phyloP scores from a whole-genome alignment of 176 grass and related monocot genomes.

The Alopecurus myosuroides region DNA sequence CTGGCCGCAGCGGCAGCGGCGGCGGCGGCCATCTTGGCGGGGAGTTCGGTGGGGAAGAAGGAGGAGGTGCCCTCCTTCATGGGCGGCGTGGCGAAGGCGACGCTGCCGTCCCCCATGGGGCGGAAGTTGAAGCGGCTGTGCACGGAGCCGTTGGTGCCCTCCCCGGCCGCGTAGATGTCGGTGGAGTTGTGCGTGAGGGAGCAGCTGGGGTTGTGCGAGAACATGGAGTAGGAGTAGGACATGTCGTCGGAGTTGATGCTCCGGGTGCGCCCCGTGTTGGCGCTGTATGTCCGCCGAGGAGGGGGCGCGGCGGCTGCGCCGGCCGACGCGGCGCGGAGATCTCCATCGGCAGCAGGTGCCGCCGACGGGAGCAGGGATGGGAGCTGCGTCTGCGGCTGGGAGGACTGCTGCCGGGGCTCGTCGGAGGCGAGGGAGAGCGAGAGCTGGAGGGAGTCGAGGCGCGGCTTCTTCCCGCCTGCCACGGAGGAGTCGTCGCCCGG shows the following conservation, averaged over 20 bases:
- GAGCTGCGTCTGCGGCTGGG: neutral
- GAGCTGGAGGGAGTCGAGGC: constrained; percentile 66
- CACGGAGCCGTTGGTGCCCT: constrained; percentile 96
- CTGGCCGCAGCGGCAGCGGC: neutral
- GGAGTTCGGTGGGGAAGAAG: constrained; percentile 85
- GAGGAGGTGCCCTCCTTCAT: constrained; percentile 51
- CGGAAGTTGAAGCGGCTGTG: constrained; percentile 92
- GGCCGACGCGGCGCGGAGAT: constrained; percentile 33
- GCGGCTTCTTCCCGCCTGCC: constrained; percentile 65
- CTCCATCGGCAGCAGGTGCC: constrained; percentile 4
- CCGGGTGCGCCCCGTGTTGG: constrained; percentile 57
- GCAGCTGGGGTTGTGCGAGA: constrained; percentile 99
- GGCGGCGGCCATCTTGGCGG: constrained; percentile 40
- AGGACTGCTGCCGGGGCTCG: constrained; percentile 1
- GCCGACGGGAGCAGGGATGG: constrained; percentile 9
- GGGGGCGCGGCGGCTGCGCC: neutral
- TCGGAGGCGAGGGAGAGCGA: constrained; percentile 75
- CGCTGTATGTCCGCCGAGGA: constrained; percentile 57
- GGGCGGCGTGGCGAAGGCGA: constrained; percentile 61
- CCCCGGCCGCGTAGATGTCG: constrained; percentile 88
- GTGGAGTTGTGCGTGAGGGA: constrained; percentile 92
- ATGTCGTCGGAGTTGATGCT: constrained; percentile 92
- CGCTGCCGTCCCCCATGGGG: constrained; percentile 87
- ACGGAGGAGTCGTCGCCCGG: constrained; percentile 52
- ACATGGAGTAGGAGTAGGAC: constrained; percentile 91